Evolutionary conservation across 2,329 filamentous ascomycete species (phyloP).

Genomic region (Pseudocercospora fuligena): DNA sequence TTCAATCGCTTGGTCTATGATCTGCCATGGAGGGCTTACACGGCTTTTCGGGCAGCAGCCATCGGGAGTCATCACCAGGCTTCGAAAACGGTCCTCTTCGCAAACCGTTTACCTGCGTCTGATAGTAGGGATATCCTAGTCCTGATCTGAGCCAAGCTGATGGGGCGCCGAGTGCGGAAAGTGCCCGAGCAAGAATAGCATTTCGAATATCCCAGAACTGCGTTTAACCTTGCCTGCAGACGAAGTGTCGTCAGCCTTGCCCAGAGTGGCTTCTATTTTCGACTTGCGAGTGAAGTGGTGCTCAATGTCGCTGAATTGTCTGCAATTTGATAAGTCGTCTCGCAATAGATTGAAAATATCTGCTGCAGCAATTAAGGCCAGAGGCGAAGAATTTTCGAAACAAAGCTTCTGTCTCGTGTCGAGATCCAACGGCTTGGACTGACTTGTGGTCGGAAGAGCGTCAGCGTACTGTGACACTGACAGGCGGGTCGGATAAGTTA

Average conservation of each 20-base stretch:
- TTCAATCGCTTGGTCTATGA: conserved; percentile 13
- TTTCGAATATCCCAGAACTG: conserved; percentile 15
- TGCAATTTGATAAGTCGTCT: background rate
- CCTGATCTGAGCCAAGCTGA: background rate
- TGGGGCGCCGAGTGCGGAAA: conserved; percentile 5
- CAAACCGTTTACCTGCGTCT: conserved; percentile 17
- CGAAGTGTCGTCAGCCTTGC: conserved; percentile 7
- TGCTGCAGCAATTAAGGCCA: background rate
- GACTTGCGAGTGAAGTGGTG: background rate
- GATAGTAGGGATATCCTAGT: conserved; percentile 14
- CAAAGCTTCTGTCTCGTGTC: background rate
- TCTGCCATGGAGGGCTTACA: background rate
- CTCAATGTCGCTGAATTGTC: background rate
- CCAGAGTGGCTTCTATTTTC: conserved; percentile 11
- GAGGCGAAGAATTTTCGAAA: background rate
- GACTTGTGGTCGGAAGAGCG: background rate
- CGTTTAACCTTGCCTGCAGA: conserved; percentile 18
- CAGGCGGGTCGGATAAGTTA: conserved; percentile 1
- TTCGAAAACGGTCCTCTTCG: conserved; percentile 10
- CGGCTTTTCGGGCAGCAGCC: conserved; percentile 10
- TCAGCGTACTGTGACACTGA: conserved; percentile 1
- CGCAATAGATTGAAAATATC: background rate
- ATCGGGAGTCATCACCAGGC: conserved; percentile 18
- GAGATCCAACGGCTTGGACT: background rate
- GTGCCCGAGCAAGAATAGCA: conserved; percentile 23